Percentiles rank a stretch among this genome's conserved stretches.
phyloP scores from a whole-genome alignment of 768 basidiomycete species.

The Pholiota conissans region DNA sequence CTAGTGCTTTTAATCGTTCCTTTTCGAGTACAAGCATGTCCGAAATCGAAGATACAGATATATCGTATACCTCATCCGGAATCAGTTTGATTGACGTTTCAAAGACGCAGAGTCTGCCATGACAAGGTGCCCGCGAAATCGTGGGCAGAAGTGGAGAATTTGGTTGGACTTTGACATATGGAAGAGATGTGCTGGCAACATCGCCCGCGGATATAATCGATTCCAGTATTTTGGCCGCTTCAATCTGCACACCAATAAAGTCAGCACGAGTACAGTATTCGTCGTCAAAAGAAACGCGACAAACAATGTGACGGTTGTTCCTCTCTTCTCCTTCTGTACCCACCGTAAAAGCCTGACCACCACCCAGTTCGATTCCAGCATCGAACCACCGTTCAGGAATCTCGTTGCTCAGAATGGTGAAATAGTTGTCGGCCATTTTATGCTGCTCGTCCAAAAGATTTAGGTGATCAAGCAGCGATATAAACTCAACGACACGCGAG shows the following conservation, averaged over 20 bases:
- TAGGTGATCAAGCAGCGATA: conserved; percentile 44
- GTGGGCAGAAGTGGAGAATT: neutral
- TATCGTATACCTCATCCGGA: conserved; percentile 26
- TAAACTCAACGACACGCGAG: conserved; percentile 43
- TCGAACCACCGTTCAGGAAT: conserved; percentile 66
- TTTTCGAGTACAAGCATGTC: conserved; percentile 46
- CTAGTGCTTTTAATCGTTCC: conserved; percentile 32
- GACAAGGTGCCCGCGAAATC: conserved; percentile 38
- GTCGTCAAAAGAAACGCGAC: conserved; percentile 22
- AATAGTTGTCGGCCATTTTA: conserved; percentile 75
- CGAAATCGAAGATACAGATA: conserved; percentile 24
- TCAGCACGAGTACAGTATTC: neutral
- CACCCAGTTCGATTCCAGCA: conserved; percentile 58
- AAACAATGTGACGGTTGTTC: conserved; percentile 59
- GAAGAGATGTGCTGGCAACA: conserved; percentile 4
- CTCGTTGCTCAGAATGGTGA: conserved; percentile 54
- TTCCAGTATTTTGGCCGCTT: conserved; percentile 47
- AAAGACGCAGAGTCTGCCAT: conserved; percentile 45
- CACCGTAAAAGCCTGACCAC: conserved; percentile 62
- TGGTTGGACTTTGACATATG: conserved; percentile 25
- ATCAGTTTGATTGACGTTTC: conserved; percentile 53
- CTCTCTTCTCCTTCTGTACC: conserved; percentile 57
- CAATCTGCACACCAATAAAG: conserved; percentile 29
- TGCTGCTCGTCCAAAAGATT: conserved; percentile 48
- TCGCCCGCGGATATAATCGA: conserved; percentile 19